Conservation (phyloP, 768 basidiomycete species). For the Trametes maxima region DNA sequence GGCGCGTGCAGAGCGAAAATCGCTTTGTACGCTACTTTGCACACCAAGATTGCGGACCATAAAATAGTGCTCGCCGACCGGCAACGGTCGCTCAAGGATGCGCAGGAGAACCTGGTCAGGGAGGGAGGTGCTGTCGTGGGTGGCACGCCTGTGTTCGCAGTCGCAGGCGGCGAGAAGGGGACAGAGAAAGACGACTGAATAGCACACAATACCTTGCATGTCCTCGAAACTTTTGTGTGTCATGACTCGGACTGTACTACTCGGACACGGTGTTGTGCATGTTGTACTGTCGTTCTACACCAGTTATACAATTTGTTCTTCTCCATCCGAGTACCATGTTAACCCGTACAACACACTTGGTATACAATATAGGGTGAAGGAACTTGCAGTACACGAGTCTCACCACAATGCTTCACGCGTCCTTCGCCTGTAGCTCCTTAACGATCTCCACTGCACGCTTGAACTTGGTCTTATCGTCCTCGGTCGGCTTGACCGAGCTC, state of each 20-base stretch:
- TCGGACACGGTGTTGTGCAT: too few species aligned
- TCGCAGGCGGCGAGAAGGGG: neutral
- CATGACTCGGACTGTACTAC: neutral
- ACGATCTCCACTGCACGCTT: conserved; percentile 71
- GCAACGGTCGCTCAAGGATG: conserved; percentile 40
- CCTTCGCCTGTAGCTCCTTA: conserved; percentile 43
- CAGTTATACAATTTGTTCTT: too few species aligned
- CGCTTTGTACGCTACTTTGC: conserved; percentile 47
- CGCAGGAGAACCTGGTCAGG: conserved; percentile 38
- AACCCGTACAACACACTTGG: neutral
- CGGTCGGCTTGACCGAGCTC: conserved; percentile 52
- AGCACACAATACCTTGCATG: neutral
- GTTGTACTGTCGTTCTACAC: too few species aligned
- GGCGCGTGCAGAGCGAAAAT: conserved; percentile 44
- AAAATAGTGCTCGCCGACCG: conserved; percentile 42
- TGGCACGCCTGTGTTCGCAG: neutral
- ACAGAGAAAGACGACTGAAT: neutral
- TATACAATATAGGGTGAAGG: neutral
- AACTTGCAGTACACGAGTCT: too few species aligned
- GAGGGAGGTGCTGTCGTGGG: conserved; percentile 44
- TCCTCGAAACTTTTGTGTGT: neutral
- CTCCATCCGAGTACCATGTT: too few species aligned
- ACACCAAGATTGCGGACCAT: conserved; percentile 46
- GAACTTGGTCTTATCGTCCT: conserved; percentile 66
- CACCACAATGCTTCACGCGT: conserved; percentile 4